Base-by-base conservation (phyloP, 345 rosid genomes). In the Camelina laxa region DNA sequence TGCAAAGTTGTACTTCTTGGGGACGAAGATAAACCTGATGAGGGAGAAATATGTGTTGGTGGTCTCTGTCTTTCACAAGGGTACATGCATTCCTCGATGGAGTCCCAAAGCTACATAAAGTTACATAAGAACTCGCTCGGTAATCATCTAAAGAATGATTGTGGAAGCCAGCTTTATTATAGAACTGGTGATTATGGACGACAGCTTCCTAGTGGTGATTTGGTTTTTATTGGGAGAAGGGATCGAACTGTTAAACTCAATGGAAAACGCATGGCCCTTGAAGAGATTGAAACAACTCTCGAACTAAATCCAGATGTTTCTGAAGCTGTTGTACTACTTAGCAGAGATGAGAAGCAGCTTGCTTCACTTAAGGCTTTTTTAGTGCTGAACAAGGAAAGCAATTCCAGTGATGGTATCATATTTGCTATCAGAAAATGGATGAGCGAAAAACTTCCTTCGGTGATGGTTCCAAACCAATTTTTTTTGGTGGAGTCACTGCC, bases 171-270 rank as follows among this genome's bases (percentile, higher is more conserved):
- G 67, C 60, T 79, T 38, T 89, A 86, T 74, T 87, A 82, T 76
- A 85, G 81, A 84, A 95, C 97, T 62, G 99, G 99, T 82, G 99
- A 95, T 82, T 88, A 86, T 80, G 99, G 90, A 7, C 69, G 62
- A 80, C 78, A 70, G 70, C 87, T 95, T 73, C 66, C 80, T 55
- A 85, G 86, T 42, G 91, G 97, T 63, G 96, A 90, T 82, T 84
- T 92, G 83, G 74, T 90, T 69, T 92, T 86, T 69, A 50, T 89
- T 72, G 97, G 99, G 61, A 88, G 99, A 80, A 89, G 78, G 77
- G 97, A 95, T 71, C 92, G 92, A 13, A 85, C 85, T 30, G 69
- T 92, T 65, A 95, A 95, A 81, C 82, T 87, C 68, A 85, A 85
- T 78, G 99, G 97, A 35, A 93, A 92, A 55, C 93, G 96, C n/a